Evolutionary conservation across 331 rosid species (phyloP).

Genomic region (Malus hybrid): DNA sequence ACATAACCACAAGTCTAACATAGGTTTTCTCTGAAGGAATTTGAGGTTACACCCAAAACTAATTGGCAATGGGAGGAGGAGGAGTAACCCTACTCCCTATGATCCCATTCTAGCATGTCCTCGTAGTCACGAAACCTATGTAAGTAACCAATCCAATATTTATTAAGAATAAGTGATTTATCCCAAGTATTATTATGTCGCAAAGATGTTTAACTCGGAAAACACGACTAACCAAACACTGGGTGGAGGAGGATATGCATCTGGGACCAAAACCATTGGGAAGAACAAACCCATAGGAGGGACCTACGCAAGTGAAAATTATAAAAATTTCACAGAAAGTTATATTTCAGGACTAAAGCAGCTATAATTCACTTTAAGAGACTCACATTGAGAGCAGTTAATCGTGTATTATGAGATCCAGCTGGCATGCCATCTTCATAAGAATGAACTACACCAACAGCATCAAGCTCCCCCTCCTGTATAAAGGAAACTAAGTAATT

Average conservation of each 20-base stretch:
- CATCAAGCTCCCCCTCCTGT: slow-evolving; percentile 82
- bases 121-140: slow-evolving; percentile 77
- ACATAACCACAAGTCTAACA: too few relatives aligned
- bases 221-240: slow-evolving; percentile 64
- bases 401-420: slow-evolving; percentile 82
- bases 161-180: not conserved
- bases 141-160: not conserved
- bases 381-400: slow-evolving; percentile 79
- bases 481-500: slow-evolving; percentile 18
- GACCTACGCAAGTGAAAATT: slow-evolving; percentile 37
- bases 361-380: slow-evolving; percentile 11
- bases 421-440: slow-evolving; percentile 64
- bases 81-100: too few relatives aligned
- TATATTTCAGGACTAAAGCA: slow-evolving; percentile 5
- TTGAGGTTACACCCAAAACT: too few relatives aligned
- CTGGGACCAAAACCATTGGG: slow-evolving; percentile 89
- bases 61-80: too few relatives aligned
- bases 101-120: slow-evolving; percentile 59
- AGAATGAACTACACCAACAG: slow-evolving; percentile 69
- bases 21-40: too few relatives aligned
- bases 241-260: slow-evolving; percentile 90
- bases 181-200: not conserved
- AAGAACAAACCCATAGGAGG: slow-evolving; percentile 96
- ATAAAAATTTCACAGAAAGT: not conserved
- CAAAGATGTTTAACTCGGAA: slow-evolving; percentile 12